Percentiles rank a stretch among this genome's conserved stretches.
Conservation (phyloP, 768 basidiomycete species). For the Xerocomellus intermedius region DNA sequence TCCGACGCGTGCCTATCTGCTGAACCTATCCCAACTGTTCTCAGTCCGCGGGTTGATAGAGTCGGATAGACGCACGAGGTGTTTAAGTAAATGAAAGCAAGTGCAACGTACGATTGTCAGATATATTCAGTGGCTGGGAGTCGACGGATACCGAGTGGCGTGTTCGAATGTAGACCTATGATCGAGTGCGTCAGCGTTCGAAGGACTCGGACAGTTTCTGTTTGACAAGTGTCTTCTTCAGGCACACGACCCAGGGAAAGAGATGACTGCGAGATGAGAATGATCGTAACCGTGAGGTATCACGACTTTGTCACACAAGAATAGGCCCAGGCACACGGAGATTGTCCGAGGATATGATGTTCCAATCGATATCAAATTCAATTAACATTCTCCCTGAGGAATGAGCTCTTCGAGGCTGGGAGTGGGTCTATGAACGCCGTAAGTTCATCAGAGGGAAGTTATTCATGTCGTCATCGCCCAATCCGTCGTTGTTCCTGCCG, state of each 20-base stretch:
- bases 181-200: background rate
- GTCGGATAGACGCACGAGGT: background rate
- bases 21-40: background rate
- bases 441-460: background rate
- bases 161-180: background rate
- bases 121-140: background rate
- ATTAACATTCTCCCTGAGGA: background rate
- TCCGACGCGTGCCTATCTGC: background rate
- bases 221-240: background rate
- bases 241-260: background rate
- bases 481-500: background rate
- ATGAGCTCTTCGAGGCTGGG: background rate
- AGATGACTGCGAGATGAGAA: slow-evolving; percentile 6
- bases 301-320: background rate
- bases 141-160: background rate
- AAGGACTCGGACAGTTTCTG: background rate
- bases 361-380: background rate
- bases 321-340: background rate
- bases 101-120: background rate
- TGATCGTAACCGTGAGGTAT: background rate
- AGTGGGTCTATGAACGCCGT: background rate
- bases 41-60: background rate
- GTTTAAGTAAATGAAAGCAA: background rate
- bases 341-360: slow-evolving; percentile 1
- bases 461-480: background rate